phyloP scores from a whole-genome alignment of 305 asterid genomes.

The Rubia balearica region DNA sequence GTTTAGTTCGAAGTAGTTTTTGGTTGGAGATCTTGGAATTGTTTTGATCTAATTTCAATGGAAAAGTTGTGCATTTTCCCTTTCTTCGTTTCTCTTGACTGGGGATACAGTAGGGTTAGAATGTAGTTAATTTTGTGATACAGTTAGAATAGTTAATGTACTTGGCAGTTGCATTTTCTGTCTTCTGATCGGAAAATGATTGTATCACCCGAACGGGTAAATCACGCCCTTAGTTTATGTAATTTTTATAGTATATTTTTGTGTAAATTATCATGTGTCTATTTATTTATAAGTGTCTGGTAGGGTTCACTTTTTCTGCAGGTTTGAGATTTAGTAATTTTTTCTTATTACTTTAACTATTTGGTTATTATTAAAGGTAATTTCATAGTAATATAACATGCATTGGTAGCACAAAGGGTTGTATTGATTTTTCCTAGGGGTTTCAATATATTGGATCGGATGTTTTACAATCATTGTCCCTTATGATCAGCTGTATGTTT shows the following conservation, averaged over 20 bases:
- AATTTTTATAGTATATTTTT: neutral
- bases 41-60: neutral
- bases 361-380: neutral
- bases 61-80: neutral
- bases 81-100: neutral
- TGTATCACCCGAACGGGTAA: neutral
- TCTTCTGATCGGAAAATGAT: neutral
- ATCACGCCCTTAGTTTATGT: neutral
- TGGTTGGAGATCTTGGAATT: constrained; percentile 12
- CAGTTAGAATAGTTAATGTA: neutral
- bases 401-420: constrained; percentile 1
- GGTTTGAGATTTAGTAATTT: neutral
- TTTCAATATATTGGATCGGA: neutral
- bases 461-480: neutral
- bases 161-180: neutral
- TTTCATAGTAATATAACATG: neutral
- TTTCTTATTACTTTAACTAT: neutral
- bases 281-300: neutral
- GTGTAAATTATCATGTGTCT: neutral
- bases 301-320: neutral
- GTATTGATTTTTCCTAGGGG: neutral
- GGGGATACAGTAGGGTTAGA: neutral
- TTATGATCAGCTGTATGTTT: neutral
- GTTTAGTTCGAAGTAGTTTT: neutral
- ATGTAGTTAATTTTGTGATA: constrained; percentile 1